Base-by-base conservation (phyloP, 768 basidiomycete species). In the Leccinum ochraceum region DNA sequence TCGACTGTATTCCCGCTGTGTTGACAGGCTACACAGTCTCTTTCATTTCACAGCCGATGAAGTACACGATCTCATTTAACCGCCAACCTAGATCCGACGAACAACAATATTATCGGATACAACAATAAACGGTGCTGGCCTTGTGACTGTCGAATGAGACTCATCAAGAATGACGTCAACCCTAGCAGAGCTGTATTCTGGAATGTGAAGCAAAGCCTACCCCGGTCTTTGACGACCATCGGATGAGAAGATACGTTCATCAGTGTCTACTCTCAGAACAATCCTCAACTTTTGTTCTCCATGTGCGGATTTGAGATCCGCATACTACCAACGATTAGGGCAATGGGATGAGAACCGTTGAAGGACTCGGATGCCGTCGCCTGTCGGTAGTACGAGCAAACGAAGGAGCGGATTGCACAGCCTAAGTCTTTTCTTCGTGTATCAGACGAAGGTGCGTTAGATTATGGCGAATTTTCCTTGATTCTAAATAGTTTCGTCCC, bases 61-160 rank as follows among this genome's bases (percentile, higher is more conserved):
- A 72, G 89, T 95, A 11, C 84, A 96, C 50, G 97, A 98, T 73
- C 86, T 99, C 58, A 99, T 99, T 64, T 96, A 99, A 74, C 88
- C 56, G 96, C 95, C 22, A 95, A 98, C 70, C 97, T 96, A 4
- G 97, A 99, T 76, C 97, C 97, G 4, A 98, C 92, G 11, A 98
- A 98, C 77, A 98, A 98, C 77, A 98, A 98, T 69, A 91, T 98
- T 63, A 96, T 98, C 64, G 97, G 96, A 1, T 99, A 98, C 77
- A 98, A 98, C 79, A 98, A 98, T 81, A 97, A 96, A 76, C 89
- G 94, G 54, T 98, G 97, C 78, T 99, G 97, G 97, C 97, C 97
- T 39, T 85, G 95, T 66, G 97, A 99, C 76, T 99, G 97, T 75
- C 89, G 97, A 60, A 99, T 99, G 97, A 82, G 97, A 36, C 82